Evolutionary conservation across 2,329 filamentous ascomycete species (phyloP).

Genomic region (Colletotrichum navitas): DNA sequence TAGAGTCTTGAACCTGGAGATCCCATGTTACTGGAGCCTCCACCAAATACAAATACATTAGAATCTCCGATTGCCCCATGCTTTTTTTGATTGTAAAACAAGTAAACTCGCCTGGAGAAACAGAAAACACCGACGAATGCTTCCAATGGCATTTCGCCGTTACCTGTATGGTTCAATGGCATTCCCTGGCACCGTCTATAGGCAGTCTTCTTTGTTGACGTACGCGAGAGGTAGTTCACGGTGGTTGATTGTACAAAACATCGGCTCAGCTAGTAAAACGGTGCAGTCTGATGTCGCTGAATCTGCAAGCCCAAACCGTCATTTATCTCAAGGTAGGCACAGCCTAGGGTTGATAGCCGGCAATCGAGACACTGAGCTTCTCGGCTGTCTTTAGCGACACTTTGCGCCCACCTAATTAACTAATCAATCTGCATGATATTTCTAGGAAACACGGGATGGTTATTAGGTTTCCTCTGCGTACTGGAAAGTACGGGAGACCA

Average conservation of each 20-base stretch:
- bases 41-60: constrained; percentile 5
- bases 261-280: background rate
- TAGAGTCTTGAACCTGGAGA: constrained; percentile 14
- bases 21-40: constrained; percentile 32
- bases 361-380: background rate
- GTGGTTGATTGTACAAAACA: background rate
- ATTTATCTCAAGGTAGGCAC: background rate
- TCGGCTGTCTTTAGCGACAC: constrained; percentile 32
- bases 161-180: background rate
- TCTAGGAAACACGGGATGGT: background rate
- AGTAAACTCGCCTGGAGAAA: background rate
- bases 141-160: too few species aligned
- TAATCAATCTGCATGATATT: background rate
- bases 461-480: background rate
- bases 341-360: background rate
- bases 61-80: constrained; percentile 8
- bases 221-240: background rate
- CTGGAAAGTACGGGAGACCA: background rate
- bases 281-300: too few species aligned
- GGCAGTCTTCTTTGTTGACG: background rate
- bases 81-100: background rate
- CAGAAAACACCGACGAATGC: background rate
- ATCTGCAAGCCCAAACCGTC: background rate
- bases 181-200: background rate
- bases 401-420: constrained; percentile 19